These are phyloP conservation scores for Saussurea involucrata DNA, from an alignment of 129 eudicot species.

Conservation along the genomic window DNA sequence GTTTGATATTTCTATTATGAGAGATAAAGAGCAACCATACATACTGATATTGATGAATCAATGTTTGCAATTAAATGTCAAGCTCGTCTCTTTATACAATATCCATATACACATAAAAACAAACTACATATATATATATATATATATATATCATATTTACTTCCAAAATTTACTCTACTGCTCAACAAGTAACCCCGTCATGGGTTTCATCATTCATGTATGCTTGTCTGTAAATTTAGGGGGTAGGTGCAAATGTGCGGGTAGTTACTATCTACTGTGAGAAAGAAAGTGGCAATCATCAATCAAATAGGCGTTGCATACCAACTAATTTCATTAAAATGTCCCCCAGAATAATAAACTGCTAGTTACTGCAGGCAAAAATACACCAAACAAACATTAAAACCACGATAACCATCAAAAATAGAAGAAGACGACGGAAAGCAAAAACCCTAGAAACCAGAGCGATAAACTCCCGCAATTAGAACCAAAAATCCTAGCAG, in stretches of 20 bases:
- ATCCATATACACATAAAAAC: background rate
- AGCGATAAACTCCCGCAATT: background rate
- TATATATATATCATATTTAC: too few species aligned
- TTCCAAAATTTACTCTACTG: constrained; percentile 10
- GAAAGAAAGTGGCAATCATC: background rate
- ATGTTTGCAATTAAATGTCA: background rate
- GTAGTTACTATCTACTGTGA: background rate
- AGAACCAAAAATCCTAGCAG: constrained; percentile 20
- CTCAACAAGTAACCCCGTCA: background rate
- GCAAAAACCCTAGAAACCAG: constrained; percentile 33
- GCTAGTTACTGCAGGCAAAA: background rate
- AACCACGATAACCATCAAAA: background rate
- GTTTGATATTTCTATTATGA: background rate
- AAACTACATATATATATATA: background rate
- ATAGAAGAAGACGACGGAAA: background rate
- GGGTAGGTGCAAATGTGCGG: background rate
- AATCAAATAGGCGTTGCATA: background rate
- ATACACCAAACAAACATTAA: background rate
- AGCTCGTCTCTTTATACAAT: background rate
- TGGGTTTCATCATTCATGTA: background rate
- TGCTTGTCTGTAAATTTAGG: background rate
- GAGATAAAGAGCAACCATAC: background rate
- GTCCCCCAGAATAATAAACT: background rate
- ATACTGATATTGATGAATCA: background rate
- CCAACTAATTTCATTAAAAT: background rate